Base-by-base conservation (phyloP, 139 green algal genomes). In the Coelastrella sp. region DNA sequence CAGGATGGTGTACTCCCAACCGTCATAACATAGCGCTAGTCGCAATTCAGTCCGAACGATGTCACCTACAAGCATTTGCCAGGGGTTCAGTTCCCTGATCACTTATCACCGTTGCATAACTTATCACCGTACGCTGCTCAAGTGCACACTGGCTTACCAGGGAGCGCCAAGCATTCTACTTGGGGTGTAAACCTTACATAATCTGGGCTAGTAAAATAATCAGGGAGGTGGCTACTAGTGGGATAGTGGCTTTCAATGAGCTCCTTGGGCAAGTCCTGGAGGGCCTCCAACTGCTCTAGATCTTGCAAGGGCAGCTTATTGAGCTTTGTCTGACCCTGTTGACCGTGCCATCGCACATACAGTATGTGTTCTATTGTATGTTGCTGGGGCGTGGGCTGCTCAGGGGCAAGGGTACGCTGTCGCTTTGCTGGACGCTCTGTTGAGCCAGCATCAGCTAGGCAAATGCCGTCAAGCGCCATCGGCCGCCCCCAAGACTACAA, bases 1-100 rank as follows among this genome's bases (percentile, higher is more conserved):
- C 32, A 90, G 74, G 7, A 90, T n/a, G 20, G 85, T 90, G 59
- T 90, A 90, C 59, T 90, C 85, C 85, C 85, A 90, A 16, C 85
- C 85, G 16, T 47, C 20, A n/a, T 84, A 83, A 20, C 23, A 58
- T 22, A 90, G n/a, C 5, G 59, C 73, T 59, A 90, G 60, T 19
- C 85, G 58, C 22, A 90, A 73, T 58, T 90, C 85, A 60, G 85
- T 90, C 11, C 85, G 85, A 13, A 90, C 73, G 11, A 90, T 64
- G 4, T 83, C 83, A 56, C 83, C 83, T 88, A 68, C 61, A 65
- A 5, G 32, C 32, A 47, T 47, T 47, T 47, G 32, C 32, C 32
- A 47, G 32, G 32, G 32, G 32, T 47, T 47, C 32, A 47, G 32
- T 47, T 47, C 32, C 32, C 32, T 47, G 32, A 47, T 47, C 32